Conservation (phyloP, 441 rosid species). For the Croton setiger region DNA sequence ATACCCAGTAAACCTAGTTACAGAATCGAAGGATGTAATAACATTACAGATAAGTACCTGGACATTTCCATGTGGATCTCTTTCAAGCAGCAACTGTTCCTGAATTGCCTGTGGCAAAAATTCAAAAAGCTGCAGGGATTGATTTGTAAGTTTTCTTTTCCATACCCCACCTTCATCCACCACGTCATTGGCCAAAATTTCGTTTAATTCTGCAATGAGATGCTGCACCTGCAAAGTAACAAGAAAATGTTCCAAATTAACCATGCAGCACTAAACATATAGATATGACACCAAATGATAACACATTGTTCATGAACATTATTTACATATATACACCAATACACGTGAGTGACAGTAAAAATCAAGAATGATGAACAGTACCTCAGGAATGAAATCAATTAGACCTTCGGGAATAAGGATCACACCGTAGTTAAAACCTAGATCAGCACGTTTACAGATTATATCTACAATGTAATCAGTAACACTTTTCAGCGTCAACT, state of each 20-base stretch:
- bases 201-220: slow-evolving; percentile 86
- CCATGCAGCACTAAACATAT: too few species aligned
- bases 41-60: slow-evolving; percentile 50
- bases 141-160: slow-evolving; percentile 82
- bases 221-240: slow-evolving; percentile 66
- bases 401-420: slow-evolving; percentile 97
- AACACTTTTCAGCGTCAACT: slow-evolving; percentile 82
- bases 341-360: background rate
- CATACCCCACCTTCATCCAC: slow-evolving; percentile 81
- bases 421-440: slow-evolving; percentile 91
- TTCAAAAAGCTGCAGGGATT: slow-evolving; percentile 77
- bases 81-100: slow-evolving; percentile 97
- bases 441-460: slow-evolving; percentile 71
- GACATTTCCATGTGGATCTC: slow-evolving; percentile 99
- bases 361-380: slow-evolving; percentile 18
- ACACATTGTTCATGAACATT: background rate
- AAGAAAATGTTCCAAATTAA: background rate
- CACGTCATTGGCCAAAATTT: slow-evolving; percentile 78
- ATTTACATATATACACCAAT: background rate
- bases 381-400: slow-evolving; percentile 99
- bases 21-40: slow-evolving; percentile 10
- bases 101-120: slow-evolving; percentile 85
- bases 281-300: too few species aligned
- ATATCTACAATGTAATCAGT: slow-evolving; percentile 88
- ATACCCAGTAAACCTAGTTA: background rate